phyloP scores from a whole-genome alignment of 768 basidiomycete genomes.

The Auricularia sp. region DNA sequence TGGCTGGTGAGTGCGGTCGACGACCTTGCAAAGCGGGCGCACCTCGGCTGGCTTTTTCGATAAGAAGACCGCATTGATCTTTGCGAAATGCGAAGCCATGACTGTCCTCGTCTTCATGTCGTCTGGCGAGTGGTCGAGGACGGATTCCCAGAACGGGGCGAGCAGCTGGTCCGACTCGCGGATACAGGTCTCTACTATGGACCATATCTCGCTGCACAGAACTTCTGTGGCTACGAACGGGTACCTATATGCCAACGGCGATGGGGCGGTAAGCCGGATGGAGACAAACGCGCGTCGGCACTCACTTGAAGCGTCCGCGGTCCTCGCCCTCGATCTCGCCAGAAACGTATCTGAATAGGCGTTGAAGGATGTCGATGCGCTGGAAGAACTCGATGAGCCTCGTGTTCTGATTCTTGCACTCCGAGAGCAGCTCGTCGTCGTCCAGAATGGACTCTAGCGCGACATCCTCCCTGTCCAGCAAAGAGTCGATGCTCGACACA shows the following conservation, averaged over 20 bases:
- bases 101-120: conserved; percentile 81
- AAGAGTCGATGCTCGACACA: conserved; percentile 78
- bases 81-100: conserved; percentile 88
- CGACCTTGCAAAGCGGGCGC: conserved; percentile 17
- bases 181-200: conserved; percentile 83
- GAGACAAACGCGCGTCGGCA: conserved; percentile 11
- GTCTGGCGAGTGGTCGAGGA: conserved; percentile 67
- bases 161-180: conserved; percentile 61
- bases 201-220: conserved; percentile 91
- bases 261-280: background rate
- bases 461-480: conserved; percentile 84
- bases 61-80: conserved; percentile 83
- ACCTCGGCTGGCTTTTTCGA: conserved; percentile 86
- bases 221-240: conserved; percentile 91
- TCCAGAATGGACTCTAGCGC: conserved; percentile 85
- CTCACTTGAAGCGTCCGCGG: conserved; percentile 73
- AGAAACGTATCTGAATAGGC: conserved; percentile 74
- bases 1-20: background rate
- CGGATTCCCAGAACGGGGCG: conserved; percentile 84
- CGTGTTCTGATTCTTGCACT: conserved; percentile 91
- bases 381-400: conserved; percentile 82
- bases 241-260: conserved; percentile 42
- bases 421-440: conserved; percentile 87
- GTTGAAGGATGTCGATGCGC: conserved; percentile 68
- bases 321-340: conserved; percentile 79